Evolutionary conservation across 352 stramenopile genomes (phyloP).

Genomic region (Phytophthora syringae): DNA sequence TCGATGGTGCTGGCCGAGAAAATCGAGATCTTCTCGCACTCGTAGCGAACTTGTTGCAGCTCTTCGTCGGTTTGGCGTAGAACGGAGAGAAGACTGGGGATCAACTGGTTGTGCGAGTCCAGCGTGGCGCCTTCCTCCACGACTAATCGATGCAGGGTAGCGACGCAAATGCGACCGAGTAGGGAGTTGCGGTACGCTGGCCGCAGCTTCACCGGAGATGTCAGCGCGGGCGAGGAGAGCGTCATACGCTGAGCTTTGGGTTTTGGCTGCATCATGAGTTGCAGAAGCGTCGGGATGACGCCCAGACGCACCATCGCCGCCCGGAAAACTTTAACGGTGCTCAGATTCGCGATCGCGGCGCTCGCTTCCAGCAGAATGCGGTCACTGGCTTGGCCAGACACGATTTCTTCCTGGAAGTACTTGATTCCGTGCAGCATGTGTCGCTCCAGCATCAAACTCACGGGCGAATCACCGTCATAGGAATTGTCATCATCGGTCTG

Average conservation of each 20-base stretch:
- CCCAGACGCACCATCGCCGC: conserved; percentile 59
- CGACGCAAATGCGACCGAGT: conserved; percentile 57
- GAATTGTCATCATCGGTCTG: conserved; percentile 3
- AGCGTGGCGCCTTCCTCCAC: conserved; percentile 59
- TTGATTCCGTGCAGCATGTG: conserved; percentile 67
- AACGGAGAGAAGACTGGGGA: conserved; percentile 66
- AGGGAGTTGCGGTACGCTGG: conserved; percentile 17
- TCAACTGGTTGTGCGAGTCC: conserved; percentile 42
- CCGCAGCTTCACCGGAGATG: conserved; percentile 2
- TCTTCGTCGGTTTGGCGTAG: conserved; percentile 65
- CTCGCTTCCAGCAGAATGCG: conserved; percentile 66
- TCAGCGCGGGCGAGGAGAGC: conserved; percentile 1
- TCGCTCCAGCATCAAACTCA: conserved; percentile 54
- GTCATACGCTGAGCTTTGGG: conserved; percentile 10
- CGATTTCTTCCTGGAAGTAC: conserved; percentile 67
- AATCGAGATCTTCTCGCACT: conserved; percentile 74
- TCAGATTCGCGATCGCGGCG: conserved; percentile 73
- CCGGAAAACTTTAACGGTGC: conserved; percentile 65
- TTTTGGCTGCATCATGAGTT: conserved; percentile 36
- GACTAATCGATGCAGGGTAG: conserved; percentile 74
- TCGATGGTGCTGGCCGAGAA: conserved; percentile 23
- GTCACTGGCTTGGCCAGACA: conserved; percentile 36
- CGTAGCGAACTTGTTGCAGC: conserved; percentile 76
- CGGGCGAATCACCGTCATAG: not conserved
- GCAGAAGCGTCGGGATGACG: conserved; percentile 60